Conservation (phyloP, 106 monocot species). For the Amphibolis antarctica region DNA sequence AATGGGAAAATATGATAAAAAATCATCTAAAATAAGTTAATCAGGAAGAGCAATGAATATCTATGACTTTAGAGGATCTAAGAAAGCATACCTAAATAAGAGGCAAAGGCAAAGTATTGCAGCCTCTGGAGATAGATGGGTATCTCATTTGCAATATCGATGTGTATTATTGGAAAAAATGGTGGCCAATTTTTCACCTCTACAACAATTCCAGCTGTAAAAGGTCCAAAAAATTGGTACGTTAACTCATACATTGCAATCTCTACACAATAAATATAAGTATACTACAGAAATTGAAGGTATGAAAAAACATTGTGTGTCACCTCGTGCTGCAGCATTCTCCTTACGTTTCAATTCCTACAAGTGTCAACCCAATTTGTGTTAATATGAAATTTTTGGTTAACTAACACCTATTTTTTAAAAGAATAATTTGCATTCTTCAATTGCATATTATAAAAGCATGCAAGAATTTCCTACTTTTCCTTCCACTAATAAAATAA, state of each 20-base stretch:
- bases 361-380: neutral
- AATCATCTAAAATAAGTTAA: neutral
- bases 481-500: too few relatives aligned
- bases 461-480: too few relatives aligned
- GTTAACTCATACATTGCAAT: too few relatives aligned
- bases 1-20: neutral
- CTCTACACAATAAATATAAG: too few relatives aligned
- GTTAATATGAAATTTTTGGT: too few relatives aligned
- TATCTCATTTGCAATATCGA: constrained; percentile 86
- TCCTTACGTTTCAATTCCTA: constrained; percentile 76
- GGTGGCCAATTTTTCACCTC: constrained; percentile 92
- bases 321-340: constrained; percentile 73
- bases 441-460: too few relatives aligned
- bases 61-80: neutral
- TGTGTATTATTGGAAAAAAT: constrained; percentile 80
- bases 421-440: too few relatives aligned
- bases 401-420: too few relatives aligned
- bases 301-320: neutral
- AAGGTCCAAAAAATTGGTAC: too few relatives aligned
- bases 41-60: neutral
- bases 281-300: neutral
- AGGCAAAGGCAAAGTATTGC: constrained; percentile 85
- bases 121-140: constrained; percentile 71
- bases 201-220: constrained; percentile 79
- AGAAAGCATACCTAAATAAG: constrained; percentile 54